A percentile compares a stretch with the other conserved stretches of the same genome.
Conservation (phyloP, 75 land plant genomes). For the Azolla pinnata region DNA sequence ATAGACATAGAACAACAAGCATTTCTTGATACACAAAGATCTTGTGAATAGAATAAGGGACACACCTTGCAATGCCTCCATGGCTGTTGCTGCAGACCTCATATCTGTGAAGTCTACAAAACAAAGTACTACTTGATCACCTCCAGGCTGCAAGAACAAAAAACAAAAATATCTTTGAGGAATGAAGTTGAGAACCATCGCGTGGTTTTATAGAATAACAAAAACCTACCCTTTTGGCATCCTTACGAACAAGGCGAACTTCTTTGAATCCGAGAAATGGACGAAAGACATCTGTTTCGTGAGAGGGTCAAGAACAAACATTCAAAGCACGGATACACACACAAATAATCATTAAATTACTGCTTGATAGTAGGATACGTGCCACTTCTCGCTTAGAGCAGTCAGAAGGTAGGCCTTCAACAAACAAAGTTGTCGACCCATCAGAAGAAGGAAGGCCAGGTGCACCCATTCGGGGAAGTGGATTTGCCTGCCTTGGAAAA, state of each 20-base stretch:
- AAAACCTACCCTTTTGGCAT: conserved; percentile 60
- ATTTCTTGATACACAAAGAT: too few relatives aligned
- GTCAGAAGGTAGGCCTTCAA: conserved; percentile 75
- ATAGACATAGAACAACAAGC: too few relatives aligned
- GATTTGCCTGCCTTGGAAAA: conserved; percentile 14
- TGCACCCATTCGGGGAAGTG: conserved; percentile 16
- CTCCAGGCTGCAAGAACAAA: conserved; percentile 45
- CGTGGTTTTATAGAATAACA: too few relatives aligned
- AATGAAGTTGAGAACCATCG: too few relatives aligned
- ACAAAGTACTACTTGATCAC: conserved; percentile 60
- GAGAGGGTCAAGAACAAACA: conserved; percentile 5
- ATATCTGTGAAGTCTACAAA: conserved; percentile 61
- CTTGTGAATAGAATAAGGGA: not conserved
- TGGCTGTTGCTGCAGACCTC: conserved; percentile 68
- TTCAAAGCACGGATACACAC: conserved; percentile 14
- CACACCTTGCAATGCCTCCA: conserved; percentile 72
- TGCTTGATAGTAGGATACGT: conserved; percentile 45
- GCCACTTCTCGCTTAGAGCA: conserved; percentile 72
- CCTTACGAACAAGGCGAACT: conserved; percentile 89
- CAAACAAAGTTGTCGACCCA: conserved; percentile 72
- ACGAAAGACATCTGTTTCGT: conserved; percentile 69
- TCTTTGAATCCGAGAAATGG: conserved; percentile 96
- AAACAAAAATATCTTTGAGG: too few relatives aligned
- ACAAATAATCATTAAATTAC: too few relatives aligned
- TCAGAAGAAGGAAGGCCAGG: conserved; percentile 63